Conservation (phyloP, 192 early-diverging fungal species). For the Entomortierella beljakovae region DNA sequence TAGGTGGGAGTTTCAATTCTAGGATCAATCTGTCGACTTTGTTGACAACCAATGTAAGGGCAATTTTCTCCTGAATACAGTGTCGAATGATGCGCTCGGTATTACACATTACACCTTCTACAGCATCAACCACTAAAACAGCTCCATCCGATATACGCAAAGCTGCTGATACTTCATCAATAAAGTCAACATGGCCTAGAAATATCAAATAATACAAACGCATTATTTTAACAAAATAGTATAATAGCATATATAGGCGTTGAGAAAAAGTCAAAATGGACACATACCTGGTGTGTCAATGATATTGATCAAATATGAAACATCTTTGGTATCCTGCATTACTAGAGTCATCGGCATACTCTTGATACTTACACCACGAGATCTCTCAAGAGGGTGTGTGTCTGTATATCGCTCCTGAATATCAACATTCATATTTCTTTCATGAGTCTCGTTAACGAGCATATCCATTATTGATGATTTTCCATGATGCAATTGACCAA, state of each 20-base stretch:
- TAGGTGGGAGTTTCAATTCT: conserved; percentile 95
- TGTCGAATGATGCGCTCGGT: conserved; percentile 90
- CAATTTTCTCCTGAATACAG: conserved; percentile 80
- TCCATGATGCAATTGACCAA: conserved; percentile 98
- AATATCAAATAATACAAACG: not conserved
- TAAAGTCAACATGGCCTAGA: conserved; percentile 91
- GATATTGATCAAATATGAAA: conserved; percentile 91
- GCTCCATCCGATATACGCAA: conserved; percentile 91
- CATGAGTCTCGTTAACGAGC: conserved; percentile 91
- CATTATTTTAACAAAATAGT: not conserved
- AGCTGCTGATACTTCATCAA: conserved; percentile 92
- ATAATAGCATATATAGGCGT: too few relatives aligned
- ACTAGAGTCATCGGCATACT: conserved; percentile 94
- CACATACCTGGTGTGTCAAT: conserved; percentile 92
- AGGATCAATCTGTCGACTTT: conserved; percentile 98
- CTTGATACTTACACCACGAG: conserved; percentile 92
- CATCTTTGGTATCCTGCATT: conserved; percentile 86
- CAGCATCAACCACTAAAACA: conserved; percentile 92
- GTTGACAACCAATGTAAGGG: conserved; percentile 92
- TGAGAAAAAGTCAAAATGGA: not conserved
- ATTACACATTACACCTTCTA: conserved; percentile 97
- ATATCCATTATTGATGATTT: conserved; percentile 96
- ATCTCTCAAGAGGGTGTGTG: conserved; percentile 90
- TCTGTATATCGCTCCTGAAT: conserved; percentile 88
- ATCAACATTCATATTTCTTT: conserved; percentile 55